Base-by-base conservation (phyloP, 2,329 filamentous ascomycete genomes). In the Catunica adiposa region DNA sequence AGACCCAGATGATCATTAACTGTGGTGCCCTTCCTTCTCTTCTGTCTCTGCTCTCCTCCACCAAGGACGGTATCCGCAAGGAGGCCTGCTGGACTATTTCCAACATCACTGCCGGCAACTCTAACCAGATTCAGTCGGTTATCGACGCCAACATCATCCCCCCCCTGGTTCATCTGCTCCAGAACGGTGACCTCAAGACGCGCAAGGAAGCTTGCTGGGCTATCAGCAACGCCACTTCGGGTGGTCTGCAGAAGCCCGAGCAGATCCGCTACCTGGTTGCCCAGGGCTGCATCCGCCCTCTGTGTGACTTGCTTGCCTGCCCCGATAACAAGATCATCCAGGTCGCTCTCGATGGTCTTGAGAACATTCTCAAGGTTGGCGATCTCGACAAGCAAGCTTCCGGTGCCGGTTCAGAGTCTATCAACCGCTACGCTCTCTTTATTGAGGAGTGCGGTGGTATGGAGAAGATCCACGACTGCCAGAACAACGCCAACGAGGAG, bases 311-410 rank as follows among this genome's bases (percentile, higher is more conserved):
- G 25, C 81, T 98, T 57, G 82, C 81, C 40, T 98, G 92, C 76
- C 94, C 94, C 29, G 92, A 98, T 71, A 98, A 98, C 75, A 98
- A 98, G 80, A 98, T 98, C 68, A 98, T 98, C 64, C 92, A 98
- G 71, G 92, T 98, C 62, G 92, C 92, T 61, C 80, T 98, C 51
- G 92, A 98, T 65, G 92, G 92, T 55, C 78, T 98, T 56, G 92
- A 98, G 82, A 98, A 98, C 72, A 97, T 98, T 61, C 82, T 98
- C 66, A 98, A 98, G 84, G 92, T 98, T 60, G 92, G 92, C 55
- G 92, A 98, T 64, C 88, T 97, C 73, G 92, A 98, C 73, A 96
- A 95, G 78, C 89, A 96, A 71, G 79, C 89, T 61, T 79, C 82
- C 60, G 84, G 83, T 63, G 83, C 83, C 57, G 81, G 79, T 58